Percentiles rank a stretch among this genome's conserved stretches.
phyloP scores from a whole-genome alignment of 2,329 filamentous ascomycete species.

The Botrytis sinoallii region DNA sequence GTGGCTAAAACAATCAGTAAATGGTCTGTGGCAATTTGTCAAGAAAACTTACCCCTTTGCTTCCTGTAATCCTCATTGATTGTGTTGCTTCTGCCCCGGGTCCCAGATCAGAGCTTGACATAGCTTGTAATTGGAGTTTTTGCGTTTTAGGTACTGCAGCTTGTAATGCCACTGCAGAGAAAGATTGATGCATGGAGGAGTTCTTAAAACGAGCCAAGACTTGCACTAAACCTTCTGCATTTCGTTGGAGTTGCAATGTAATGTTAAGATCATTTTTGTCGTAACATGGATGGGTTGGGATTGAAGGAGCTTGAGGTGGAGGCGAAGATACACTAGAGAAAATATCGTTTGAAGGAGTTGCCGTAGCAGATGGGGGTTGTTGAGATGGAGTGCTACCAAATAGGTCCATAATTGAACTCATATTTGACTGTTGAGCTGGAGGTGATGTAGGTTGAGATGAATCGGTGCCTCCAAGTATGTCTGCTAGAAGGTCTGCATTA shows the following conservation, averaged over 20 bases:
- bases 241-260: conserved; percentile 80
- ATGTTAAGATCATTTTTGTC: conserved; percentile 81
- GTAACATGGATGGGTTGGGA: conserved; percentile 70
- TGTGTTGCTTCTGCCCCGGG: conserved; percentile 83
- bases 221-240: conserved; percentile 74
- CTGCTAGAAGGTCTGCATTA: conserved; percentile 83
- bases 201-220: conserved; percentile 84
- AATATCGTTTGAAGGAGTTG: conserved; percentile 46
- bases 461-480: conserved; percentile 79
- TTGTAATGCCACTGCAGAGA: conserved; percentile 80
- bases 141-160: conserved; percentile 96
- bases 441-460: conserved; percentile 47
- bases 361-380: conserved; percentile 44
- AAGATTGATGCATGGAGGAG: conserved; percentile 57
- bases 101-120: conserved; percentile 74
- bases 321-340: conserved; percentile 51
- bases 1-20: conserved; percentile 53
- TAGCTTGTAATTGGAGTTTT: conserved; percentile 86
- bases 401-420: conserved; percentile 84
- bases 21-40: conserved; percentile 6
- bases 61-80: conserved; percentile 80
- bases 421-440: conserved; percentile 53
- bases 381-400: conserved; percentile 56
- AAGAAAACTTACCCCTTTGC: conserved; percentile 74
- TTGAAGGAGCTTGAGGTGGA: conserved; percentile 46